Base-by-base conservation (phyloP, 305 asterid genomes). In the Fraxinus ornus region DNA sequence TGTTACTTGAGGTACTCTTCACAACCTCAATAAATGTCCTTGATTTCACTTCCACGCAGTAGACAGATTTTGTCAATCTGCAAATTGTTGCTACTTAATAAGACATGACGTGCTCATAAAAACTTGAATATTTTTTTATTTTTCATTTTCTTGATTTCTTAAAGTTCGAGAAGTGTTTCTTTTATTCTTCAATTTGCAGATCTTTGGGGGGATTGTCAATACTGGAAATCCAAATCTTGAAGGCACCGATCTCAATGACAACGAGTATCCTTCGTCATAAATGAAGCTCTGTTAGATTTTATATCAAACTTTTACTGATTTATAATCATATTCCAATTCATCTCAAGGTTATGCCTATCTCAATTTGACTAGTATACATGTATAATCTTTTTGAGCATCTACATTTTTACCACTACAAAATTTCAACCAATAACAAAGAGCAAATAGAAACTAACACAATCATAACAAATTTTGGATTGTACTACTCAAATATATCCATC, bases 141-240 rank as follows among this genome's bases (percentile, higher is more conserved):
- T 26, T 70, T 64, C 73, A 32, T 71, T 71, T 71, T 36, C 41
- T 71, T 32, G 3, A 30, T 78, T 30, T 80, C 49, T 7, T 75
- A 68, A 80, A 52, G 57, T 78, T 75, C 78, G 77, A 55, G 75
- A 68, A 79, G 73, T 41, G 76, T 78, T 76, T 80, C 30, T 5
- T 80, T 84, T 75, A 77, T 85, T 75, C 64, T 72, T 74, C 79
- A 49, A 78, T 72, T 44, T 86, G 89, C 94, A 96, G 99, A 85
- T 96, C 82, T 94, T 96, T 88, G 99, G 99, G 79, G 98, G 99
- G 75, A 79, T 94, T 35, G 98, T 96, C 55, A 85, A 96, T 85
- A 89, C 90, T 64, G 99, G 97, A 37, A 96, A 96, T 83, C 93
- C 94, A 78, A 84, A 86, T 64, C 92, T 96, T 84, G 95, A 86